Base-by-base conservation (phyloP, 345 rosid species). In the Odontarrhena argentea region DNA sequence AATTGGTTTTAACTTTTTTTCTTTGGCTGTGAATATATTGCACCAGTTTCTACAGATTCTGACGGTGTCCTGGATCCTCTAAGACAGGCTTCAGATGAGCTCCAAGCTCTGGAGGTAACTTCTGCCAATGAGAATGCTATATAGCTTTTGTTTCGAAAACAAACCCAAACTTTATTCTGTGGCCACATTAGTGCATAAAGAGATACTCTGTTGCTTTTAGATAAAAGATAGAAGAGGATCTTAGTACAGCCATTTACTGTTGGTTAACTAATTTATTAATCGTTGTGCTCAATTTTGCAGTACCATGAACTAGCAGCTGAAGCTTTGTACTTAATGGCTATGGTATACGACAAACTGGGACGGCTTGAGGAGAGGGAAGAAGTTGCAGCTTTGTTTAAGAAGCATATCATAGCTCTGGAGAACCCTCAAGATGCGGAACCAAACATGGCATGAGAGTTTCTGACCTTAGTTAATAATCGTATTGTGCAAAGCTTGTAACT, bases 241-340 rank as follows among this genome's bases (percentile, higher is more conserved):
- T 22, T 49, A 30, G 35, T 51, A 66, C 30, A 24, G 9, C 53
- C 7, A 10, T 34, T 35, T 24, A 44, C 38, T 2, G 7, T 45
- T 10, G 22, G 34, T 42, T 60, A 5, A 24, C 34, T 60, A 5
- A 24, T 10, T 28, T 34, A 9, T 26, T 6, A 15, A 37, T 28
- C 28, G 4, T 28, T 64, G 53, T 32, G 63, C 58, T 12, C 72
- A 53, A 53, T 14, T 70, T 51, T 44, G 32, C 89, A 91, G 97
- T 91, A 87, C 75, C 96, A 88, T 76, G 99, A 91, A 78, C 60
- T 88, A 75, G 90, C 88, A 42, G 93, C 92, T 0, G 96, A 91
- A 81, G 83, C 90, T 12, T 87, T 79, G 67, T 88, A 91, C 69
- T 78, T 88, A 79, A 85, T 78, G 87, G 91, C 96, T 28, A 71